Evolutionary conservation across 208 protist genomes (phyloP).

Genomic region (Acanthamoeba sp.): DNA sequence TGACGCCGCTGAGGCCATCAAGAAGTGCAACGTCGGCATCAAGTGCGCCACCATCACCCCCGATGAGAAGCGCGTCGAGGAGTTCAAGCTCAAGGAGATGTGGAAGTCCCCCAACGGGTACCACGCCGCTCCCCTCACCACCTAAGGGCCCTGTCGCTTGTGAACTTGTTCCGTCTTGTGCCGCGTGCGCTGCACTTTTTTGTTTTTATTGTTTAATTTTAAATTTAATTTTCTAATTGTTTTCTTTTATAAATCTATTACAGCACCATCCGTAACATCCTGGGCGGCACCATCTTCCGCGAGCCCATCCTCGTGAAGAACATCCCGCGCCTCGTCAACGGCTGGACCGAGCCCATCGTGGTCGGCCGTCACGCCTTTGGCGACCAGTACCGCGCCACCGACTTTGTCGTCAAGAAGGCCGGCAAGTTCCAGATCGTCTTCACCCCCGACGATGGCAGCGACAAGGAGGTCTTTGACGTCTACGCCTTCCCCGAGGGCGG

Average conservation of each 20-base stretch:
- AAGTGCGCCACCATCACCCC: slow-evolving; percentile 99
- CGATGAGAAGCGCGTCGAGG: slow-evolving; percentile 96
- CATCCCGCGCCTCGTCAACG: slow-evolving; percentile 87
- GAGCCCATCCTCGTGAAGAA: slow-evolving; percentile 95
- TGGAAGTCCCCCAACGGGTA: slow-evolving; percentile 97
- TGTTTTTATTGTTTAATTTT: too few species aligned
- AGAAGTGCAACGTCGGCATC: slow-evolving; percentile 97
- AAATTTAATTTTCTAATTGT: background rate
- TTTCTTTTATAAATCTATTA: too few species aligned
- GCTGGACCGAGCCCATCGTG: slow-evolving; percentile 97
- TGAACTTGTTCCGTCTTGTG: too few species aligned
- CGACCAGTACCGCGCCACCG: slow-evolving; percentile 97
- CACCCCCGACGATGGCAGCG: slow-evolving; percentile 90
- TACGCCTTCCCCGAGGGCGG: slow-evolving; percentile 91
- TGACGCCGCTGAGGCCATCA: slow-evolving; percentile 93
- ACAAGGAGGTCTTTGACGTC: slow-evolving; percentile 86
- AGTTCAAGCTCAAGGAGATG: slow-evolving; percentile 98
- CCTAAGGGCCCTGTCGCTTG: too few species aligned
- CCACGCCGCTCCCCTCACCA: too few species aligned
- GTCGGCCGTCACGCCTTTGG: slow-evolving; percentile 97
- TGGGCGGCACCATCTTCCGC: slow-evolving; percentile 98
- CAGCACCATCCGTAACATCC: slow-evolving; percentile 98
- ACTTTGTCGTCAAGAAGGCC: slow-evolving; percentile 92
- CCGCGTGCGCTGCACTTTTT: too few species aligned
- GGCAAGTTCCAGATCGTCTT: slow-evolving; percentile 96